Base-by-base conservation (phyloP, 768 basidiomycete species). In the Guyanaporus albipodus region DNA sequence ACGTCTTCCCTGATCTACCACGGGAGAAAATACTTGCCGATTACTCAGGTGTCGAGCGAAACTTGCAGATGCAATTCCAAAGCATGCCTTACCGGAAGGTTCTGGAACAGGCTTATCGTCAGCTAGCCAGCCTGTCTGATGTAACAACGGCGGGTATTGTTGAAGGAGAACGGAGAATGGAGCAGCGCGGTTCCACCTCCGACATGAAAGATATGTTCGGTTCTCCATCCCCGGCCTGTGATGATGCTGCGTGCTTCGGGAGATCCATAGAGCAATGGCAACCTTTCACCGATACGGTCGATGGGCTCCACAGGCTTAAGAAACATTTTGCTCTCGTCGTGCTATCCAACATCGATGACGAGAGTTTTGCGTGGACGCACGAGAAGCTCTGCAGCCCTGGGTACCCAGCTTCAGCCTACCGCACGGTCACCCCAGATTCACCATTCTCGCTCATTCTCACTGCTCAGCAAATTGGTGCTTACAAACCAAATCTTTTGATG, bases 341-440 rank as follows among this genome's bases (percentile, higher is more conserved):
- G 6, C 73, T 89, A 31, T 87, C 85, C 54, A 89, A 90, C 63
- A 81, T 89, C 58, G 87, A 90, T 53, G 74, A 74, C 46, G 59
- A 55, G 19, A 83, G 83, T 26, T 86, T 87, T 59, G 67, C 74
- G 4, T 67, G 73, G 52, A 87, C 85, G 0, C 80, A 82, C 38
- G 65, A 67, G 17, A 71, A 72, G 39, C 76, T 88, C 32, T 54
- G 54, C 49, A 39, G 44, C 23, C n/a, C 38, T 0, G 40, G 40
- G 44, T 36, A 52, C 37, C 47, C 45, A 14, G 50, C 45, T 7
- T 55, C 61, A 12, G 63, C 44, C 70, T 73, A 75, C 44, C 76
- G 67, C 0, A 72, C 74, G 21, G 58, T 64, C 28, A 70, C 69
- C 0, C 62, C 69, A 5, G 60, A 61, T 24, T 85, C 84, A 21